Conservation (phyloP, 2,329 filamentous ascomycete genomes). For the Thelonectria discophora region DNA sequence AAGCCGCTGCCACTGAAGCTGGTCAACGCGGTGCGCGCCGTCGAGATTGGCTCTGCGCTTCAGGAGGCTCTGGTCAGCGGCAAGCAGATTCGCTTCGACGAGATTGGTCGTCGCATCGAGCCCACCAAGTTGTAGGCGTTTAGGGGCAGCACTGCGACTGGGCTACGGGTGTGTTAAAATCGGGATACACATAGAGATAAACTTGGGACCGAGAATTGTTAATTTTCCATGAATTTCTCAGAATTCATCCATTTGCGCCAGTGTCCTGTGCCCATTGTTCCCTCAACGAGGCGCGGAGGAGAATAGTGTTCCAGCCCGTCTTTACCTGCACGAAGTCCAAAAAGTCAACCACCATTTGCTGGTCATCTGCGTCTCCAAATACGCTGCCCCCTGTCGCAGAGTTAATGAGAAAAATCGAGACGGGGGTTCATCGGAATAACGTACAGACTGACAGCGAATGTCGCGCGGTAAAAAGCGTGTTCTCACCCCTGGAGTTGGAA, state of each 20-base stretch:
- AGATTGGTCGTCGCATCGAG: constrained; percentile 23
- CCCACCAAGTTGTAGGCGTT: constrained; percentile 22
- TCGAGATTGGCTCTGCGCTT: constrained; percentile 23
- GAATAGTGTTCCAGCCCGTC: constrained; percentile 29
- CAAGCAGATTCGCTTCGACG: constrained; percentile 22
- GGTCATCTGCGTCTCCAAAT: constrained; percentile 27
- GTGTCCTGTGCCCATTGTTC: constrained; percentile 28
- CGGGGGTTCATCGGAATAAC: neutral
- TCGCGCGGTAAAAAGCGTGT: constrained; percentile 25
- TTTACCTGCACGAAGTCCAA: constrained; percentile 25
- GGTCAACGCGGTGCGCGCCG: constrained; percentile 20
- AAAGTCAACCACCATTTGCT: constrained; percentile 27
- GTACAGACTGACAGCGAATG: constrained; percentile 26
- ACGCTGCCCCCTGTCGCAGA: constrained; percentile 23
- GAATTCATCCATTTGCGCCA: neutral
- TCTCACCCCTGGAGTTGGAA: constrained; percentile 22
- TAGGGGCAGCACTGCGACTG: neutral
- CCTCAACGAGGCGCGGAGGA: constrained; percentile 19
- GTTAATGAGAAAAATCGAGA: neutral
- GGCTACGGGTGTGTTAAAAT: neutral
- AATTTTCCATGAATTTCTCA: neutral
- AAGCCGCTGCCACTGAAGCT: constrained; percentile 45
- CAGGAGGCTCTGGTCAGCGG: constrained; percentile 23
- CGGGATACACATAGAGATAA: neutral
- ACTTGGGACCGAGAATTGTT: neutral